Evolutionary conservation across 1,284 basidiomycete genomes (phyloP), one percentile per base, ranked within the genome.

Genomic region (Omphalotus olearius): DNA sequence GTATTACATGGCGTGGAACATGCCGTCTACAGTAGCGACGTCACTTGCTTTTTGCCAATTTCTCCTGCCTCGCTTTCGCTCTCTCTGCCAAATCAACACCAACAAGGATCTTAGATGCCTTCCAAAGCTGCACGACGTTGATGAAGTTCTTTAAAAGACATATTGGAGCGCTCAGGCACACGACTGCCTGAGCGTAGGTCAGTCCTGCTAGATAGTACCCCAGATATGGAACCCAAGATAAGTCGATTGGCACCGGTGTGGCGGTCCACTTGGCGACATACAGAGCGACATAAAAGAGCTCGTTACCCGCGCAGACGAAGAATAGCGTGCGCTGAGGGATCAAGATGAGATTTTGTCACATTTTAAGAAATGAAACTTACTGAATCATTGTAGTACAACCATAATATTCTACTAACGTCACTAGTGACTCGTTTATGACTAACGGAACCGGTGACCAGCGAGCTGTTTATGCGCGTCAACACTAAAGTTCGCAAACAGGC

Each of bases 51-150:
- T 33, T 45, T n/a, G 14, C 18, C 36, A 38, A 17, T 55, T 66
- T 62, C 55, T 71, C 80, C 57, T 80, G 76, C 52, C 88, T 72
- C 28, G 80, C 86, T 56, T 80, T 78, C 49, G 84, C 84, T 60
- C 93, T 74, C 68, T 94, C 91, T 41, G 87, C 88, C 47, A 95
- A 71, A 64, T 95, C 92, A 10, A 95, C 88, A 4, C 93, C 92
- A 18, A 94, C 92, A 13, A 95, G 78, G 60, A 96, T 90, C 75
- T 98, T 98, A 14, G 91, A 91, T 23, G 96, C 96, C 69, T 99
- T 99, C 95, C 95, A 98, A 59, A 98, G 85, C 69, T 99, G 97
- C 6, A 99, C 94, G 41, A 90, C 70, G 68, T 98, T 98, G 74
- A 99, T 93, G 55, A 96, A 64, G 68, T 99, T 98, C 77, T 99